phyloP scores from a whole-genome alignment of 345 rosid species.

The Eucalyptus pauciflora region DNA sequence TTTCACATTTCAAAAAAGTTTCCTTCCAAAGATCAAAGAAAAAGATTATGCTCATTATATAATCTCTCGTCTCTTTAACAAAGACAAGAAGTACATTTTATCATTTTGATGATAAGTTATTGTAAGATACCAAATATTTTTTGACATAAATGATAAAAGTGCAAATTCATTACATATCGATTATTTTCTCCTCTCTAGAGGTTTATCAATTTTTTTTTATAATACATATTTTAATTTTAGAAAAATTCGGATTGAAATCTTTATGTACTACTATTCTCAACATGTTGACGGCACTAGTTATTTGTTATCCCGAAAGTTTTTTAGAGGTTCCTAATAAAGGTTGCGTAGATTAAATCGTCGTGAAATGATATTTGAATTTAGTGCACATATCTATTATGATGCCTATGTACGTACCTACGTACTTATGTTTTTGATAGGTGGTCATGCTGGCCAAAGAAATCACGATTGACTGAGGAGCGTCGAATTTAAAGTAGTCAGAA shows the following conservation, averaged over 20 bases:
- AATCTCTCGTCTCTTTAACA: neutral
- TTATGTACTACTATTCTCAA: neutral
- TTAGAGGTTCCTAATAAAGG: neutral
- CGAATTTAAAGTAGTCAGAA: neutral
- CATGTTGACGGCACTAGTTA: neutral
- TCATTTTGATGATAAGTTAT: neutral
- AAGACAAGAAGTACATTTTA: neutral
- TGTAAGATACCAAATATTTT: neutral
- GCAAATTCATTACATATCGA: neutral
- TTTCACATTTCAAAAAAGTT: neutral
- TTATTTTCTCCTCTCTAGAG: neutral
- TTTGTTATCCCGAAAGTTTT: neutral
- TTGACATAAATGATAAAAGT: neutral
- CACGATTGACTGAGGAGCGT: neutral
- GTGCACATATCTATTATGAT: neutral
- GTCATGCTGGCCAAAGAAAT: neutral
- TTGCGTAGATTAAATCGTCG: neutral
- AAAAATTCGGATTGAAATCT: neutral
- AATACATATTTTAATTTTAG: neutral
- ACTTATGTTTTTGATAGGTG: neutral
- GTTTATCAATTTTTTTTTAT: neutral
- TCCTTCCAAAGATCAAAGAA: neutral
- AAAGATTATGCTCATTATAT: neutral
- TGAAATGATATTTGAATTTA: neutral
- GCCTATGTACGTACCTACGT: neutral